Base-by-base conservation (phyloP, 1,284 basidiomycete species). In the Bjerkandera adusta region DNA sequence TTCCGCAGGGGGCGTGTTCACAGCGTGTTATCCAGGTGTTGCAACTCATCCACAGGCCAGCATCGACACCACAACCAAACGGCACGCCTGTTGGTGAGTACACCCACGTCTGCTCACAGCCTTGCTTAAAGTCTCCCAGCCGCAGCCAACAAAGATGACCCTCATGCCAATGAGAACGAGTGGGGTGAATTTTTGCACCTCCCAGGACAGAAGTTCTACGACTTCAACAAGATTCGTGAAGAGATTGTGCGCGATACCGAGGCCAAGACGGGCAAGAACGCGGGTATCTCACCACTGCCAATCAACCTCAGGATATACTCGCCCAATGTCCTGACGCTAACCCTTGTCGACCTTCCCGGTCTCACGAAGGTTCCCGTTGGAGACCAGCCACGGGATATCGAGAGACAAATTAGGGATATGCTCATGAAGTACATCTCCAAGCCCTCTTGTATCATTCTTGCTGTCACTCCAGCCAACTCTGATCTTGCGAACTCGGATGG, bases 401-500 rank as follows among this genome's bases (percentile, higher is more conserved):
- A 99, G 75, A 92, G 90, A 65, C 96, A 98, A 69, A 99, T 99
- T 59, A 80, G 81, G 50, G 96, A 98, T 50, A 98, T 99, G 96
- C 75, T 98, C 46, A 69, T 92, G 66, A 96, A 96, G 69, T 98
- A 89, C 68, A 98, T 99, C 65, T 86, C 90, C 16, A 93, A 93
- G 68, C 91, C 96, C 18, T 79, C 83, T 21, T 88, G 85, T 74
- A 89, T 90, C 63, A 86, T 98, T 58, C 84, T 98, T 38, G 96
- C 96, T 26, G 96, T 98, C 54, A 97, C 96, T 0, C 91, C 88
- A 18, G 96, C 94, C 56, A 98, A 98, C 67, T 90, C 87, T 30
- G 96, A 99, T 74, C 76, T 99, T 77, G 96, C 96, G 48, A 99
- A 99, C 72, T 97, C 95, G 18, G 96, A 98, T 68, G 96, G 96